Base-by-base conservation (phyloP, 2,329 filamentous ascomycete genomes). In the Zalaria obscura region DNA sequence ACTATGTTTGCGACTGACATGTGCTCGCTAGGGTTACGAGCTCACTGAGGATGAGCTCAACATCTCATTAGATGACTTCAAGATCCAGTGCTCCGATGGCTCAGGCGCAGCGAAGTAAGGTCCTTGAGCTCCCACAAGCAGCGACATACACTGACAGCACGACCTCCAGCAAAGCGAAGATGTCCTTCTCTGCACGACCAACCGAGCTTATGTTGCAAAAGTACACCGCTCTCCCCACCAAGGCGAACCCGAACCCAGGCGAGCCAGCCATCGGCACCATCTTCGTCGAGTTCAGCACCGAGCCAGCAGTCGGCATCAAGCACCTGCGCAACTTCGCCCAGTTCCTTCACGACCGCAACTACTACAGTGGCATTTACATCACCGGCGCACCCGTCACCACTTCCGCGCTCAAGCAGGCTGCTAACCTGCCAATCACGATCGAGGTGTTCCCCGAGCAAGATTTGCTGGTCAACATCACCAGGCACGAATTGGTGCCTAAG, bases 361-460 rank as follows among this genome's bases (percentile, higher is more conserved):
- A 83, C 72, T 80, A 84, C 65, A 88, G 83, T 7, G 91, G 91
- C 49, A 84, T 98, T 60, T 85, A 95, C 66, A 76, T 98, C 53
- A 88, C 85, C 43, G 75, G 81, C 56, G 81, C 80, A 38, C 70
- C 84, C 37, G 82, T 95, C 45, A 93, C 87, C 1, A 75, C 86
- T 27, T 83, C 88, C 46, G 89, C 88, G 32, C 78, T 89, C 61
- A 93, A 93, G 68, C 81, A 93, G 52, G 78, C 78, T 49, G 79
- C 80, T 45, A 78, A 89, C 44, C 76, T 83, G 52, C 77, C 78
- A 47, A 83, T 82, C 42, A 78, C 83, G 56, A 85, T 95, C 56
- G 91, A 98, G 69, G 85, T 86, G 59, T 98, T 98, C 68, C 76
- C 89, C 53, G 91, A 96, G 70, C 83, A 91, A 61, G 91, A 98